Conservation (phyloP, 768 basidiomycete genomes). For the Boletus sp. region DNA sequence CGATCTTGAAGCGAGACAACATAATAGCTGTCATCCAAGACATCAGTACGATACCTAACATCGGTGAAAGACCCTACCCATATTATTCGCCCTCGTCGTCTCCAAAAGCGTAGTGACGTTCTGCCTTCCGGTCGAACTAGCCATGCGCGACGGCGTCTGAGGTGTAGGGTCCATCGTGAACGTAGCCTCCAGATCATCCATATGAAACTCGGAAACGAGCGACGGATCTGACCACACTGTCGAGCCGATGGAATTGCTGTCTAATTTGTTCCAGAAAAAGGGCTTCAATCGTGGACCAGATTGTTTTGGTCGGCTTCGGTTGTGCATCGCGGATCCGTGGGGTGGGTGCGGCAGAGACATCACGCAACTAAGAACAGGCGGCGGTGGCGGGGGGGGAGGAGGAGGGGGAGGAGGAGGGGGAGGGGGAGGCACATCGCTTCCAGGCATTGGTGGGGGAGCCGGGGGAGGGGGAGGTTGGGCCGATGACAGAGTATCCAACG, state of each 20-base stretch:
- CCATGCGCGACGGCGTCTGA: constrained; percentile 40
- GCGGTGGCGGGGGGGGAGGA: constrained; percentile 26
- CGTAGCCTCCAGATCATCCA: constrained; percentile 71
- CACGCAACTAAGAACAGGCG: constrained; percentile 34
- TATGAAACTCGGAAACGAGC: constrained; percentile 44
- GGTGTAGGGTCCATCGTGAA: constrained; percentile 60
- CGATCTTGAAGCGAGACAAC: constrained; percentile 72
- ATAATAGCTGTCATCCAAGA: constrained; percentile 62
- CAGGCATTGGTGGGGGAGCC: constrained; percentile 35
- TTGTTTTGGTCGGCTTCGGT: constrained; percentile 32
- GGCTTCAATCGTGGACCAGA: constrained; percentile 66
- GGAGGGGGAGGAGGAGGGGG: constrained; percentile 19
- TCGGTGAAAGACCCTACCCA: constrained; percentile 47
- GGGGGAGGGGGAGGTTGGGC: constrained; percentile 37
- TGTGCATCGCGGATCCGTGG: constrained; percentile 32
- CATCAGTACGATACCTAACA: constrained; percentile 2
- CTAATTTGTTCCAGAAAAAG: constrained; percentile 89
- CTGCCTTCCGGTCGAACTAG: constrained; percentile 49
- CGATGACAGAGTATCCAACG: constrained; percentile 22
- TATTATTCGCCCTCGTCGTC: constrained; percentile 80
- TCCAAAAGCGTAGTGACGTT: constrained; percentile 71
- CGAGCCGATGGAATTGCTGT: constrained; percentile 36
- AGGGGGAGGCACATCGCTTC: constrained; percentile 5
- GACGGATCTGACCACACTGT: constrained; percentile 73
- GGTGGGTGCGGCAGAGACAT: constrained; percentile 29